Evolutionary conservation across 106 monocot species (phyloP).

Genomic region (Phalaenopsis equestris): DNA sequence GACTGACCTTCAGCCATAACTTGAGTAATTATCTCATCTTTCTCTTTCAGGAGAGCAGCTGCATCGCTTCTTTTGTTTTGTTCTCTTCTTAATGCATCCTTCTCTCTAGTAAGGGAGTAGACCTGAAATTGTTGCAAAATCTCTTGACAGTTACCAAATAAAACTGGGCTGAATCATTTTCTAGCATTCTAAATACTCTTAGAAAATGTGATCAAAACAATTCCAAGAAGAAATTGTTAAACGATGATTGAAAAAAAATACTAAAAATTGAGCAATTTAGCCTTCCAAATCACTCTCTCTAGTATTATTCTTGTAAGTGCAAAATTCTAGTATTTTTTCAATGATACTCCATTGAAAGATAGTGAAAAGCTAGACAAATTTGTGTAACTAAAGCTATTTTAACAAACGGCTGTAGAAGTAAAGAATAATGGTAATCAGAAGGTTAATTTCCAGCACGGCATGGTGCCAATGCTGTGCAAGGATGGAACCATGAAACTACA

Average conservation of each 20-base stretch:
- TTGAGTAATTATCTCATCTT: slow-evolving; percentile 98
- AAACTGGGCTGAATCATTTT: not conserved
- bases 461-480: not conserved
- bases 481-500: not conserved
- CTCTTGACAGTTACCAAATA: not conserved
- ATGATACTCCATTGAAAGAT: not conserved
- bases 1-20: slow-evolving; percentile 97
- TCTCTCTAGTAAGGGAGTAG: slow-evolving; percentile 93
- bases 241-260: not conserved
- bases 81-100: slow-evolving; percentile 89
- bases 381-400: not conserved
- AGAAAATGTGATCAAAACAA: not conserved
- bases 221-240: not conserved
- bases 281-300: no score
- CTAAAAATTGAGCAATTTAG: not conserved
- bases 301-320: not conserved
- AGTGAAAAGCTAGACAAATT: not conserved
- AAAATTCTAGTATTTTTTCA: not conserved
- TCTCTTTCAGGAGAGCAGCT: slow-evolving; percentile 93
- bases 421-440: not conserved
- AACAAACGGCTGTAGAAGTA: not conserved
- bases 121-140: slow-evolving; percentile 42
- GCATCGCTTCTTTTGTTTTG: slow-evolving; percentile 92
- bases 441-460: not conserved
- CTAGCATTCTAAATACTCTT: not conserved